A percentile compares a stretch with the other conserved stretches of the same genome.
Evolutionary conservation across 2,329 filamentous ascomycete genomes (phyloP).

Genomic region (Chaetothyriales sp.): DNA sequence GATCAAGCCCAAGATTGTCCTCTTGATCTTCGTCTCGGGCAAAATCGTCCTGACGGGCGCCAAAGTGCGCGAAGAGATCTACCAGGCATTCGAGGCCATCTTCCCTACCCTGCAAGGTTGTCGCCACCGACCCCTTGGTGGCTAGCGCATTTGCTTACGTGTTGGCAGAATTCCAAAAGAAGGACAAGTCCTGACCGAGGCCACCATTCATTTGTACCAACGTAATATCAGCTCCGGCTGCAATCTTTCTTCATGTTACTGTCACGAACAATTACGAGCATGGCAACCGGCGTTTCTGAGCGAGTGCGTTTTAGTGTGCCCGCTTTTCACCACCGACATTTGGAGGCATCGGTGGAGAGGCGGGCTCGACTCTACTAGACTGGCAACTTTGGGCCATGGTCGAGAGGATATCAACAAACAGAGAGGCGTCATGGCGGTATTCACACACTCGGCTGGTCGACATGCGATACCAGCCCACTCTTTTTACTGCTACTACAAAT

Average conservation of each 20-base stretch:
- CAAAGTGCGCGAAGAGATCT: constrained; percentile 96
- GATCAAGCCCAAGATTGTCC: constrained; percentile 99
- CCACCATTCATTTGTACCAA: not conserved
- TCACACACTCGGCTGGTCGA: not conserved
- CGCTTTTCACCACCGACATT: not conserved
- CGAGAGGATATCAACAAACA: not conserved
- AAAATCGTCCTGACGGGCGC: constrained; percentile 97
- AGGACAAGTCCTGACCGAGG: not conserved
- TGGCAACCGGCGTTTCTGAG: constrained; percentile 1
- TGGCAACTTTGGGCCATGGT: not conserved
- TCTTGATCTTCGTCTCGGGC: constrained; percentile 93
- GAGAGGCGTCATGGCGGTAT: not conserved
- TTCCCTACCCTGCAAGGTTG: constrained; percentile 67
- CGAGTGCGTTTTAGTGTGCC: not conserved
- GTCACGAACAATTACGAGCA: constrained; percentile 2
- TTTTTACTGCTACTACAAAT: not conserved
- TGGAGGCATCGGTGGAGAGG: not conserved
- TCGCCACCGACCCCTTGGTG: constrained; percentile 10
- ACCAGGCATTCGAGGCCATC: constrained; percentile 93
- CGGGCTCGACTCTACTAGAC: not conserved
- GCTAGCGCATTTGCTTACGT: constrained; percentile 6
- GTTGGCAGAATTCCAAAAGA: not conserved
- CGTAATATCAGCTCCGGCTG: not conserved
- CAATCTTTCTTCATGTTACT: not conserved
- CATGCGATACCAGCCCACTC: not conserved